Base-by-base conservation (phyloP, 495 filamentous ascomycete genomes). In the Aspergillus indologenus region DNA sequence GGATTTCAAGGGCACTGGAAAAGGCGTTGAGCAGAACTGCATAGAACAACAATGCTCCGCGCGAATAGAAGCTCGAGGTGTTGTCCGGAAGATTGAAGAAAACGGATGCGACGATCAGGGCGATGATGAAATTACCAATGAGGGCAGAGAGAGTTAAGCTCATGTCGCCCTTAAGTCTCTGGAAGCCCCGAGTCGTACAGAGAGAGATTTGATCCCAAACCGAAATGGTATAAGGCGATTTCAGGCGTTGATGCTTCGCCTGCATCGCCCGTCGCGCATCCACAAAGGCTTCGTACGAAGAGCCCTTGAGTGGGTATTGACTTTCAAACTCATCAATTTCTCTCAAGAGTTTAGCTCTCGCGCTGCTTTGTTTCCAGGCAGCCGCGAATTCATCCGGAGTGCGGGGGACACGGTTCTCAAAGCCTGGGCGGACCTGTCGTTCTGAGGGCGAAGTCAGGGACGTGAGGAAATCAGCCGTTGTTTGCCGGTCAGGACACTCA, bases 1-100 rank as follows among this genome's bases (percentile, higher is more conserved):
- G 74, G 60, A 87, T 84, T 61, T 93, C 90, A 5, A 92, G 77
- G 57, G 82, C 82, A 64, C 82, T 86, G 57, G 84, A 75, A 58
- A 96, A 92, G 18, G 91, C 90, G 65, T 93, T 94, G 71, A 93
- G 51, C 12, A 96, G 78, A 61, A 92, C 83, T 53, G 89, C 87
- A 63, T 95, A 93, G 79, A 96, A 96, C 24, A 96, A 73, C 11
- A 95, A 75, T 53, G 87, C 87, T 23, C 88, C 89, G 18, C 89
- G 80, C 58, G 81, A 77, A 74, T 82, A 95, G 73, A 95, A 91
- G 63, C 81, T 87, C 40, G 67, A 62, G 2, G 89, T 90, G 31
- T 76, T 75, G 1, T 58, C 65, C 22, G 79, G 71, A 5, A 92
- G 69, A 61, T 93, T 87, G 74, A 86, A 95, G 75, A 92, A 96